Base-by-base conservation (phyloP, 2,329 filamentous ascomycete genomes). In the Microdochium bolleyi region DNA sequence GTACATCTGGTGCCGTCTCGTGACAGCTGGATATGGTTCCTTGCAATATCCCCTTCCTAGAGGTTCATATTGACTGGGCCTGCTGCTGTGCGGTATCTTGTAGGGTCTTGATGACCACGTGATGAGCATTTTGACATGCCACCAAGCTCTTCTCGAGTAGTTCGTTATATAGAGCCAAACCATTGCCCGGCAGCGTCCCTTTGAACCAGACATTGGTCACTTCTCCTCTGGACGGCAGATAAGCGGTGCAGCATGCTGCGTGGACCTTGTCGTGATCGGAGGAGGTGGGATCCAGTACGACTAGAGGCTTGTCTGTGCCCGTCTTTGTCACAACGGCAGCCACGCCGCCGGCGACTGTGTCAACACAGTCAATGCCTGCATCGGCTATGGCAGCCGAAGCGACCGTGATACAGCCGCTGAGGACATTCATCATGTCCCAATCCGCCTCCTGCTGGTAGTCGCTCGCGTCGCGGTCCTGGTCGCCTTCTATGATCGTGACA, bases 151-250 rank as follows among this genome's bases (percentile, higher is more conserved):
- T 67, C 55, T 74, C 69, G 2, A 75, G 64, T 58, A 76, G 59
- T 38, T 67, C 64, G 49, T 70, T 67, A 58, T 75, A 74, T 27
- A 72, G 53, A 37, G 65, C 61, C 48, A 67, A 64, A 49, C 73
- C 70, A 55, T 73, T 71, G 3, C 72, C 67, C 2, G 77, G 72
- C 9, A 81, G 56, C 54, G 75, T 72, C 5, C 94, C 92, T 72
- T 92, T 96, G 64, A 95, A 82, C 94, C 94, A 99, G 19, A 97
- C 70, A 64, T 96, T 92, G 9, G 92, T 96, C 51, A 97, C 84
- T 69, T 99, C 94, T 60, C 97, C 92, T 56, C 92, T 79, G 22
- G 78, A 80, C 51, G 91, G 88, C 59, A 97, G 78, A 68, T 96
- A 97, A 11, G 87, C 94, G 37, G 99, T 87, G 56, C 94, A 90